Evolutionary conservation across 108 stramenopile genomes (phyloP).

Genomic region (Aurantiochytrium sp.): DNA sequence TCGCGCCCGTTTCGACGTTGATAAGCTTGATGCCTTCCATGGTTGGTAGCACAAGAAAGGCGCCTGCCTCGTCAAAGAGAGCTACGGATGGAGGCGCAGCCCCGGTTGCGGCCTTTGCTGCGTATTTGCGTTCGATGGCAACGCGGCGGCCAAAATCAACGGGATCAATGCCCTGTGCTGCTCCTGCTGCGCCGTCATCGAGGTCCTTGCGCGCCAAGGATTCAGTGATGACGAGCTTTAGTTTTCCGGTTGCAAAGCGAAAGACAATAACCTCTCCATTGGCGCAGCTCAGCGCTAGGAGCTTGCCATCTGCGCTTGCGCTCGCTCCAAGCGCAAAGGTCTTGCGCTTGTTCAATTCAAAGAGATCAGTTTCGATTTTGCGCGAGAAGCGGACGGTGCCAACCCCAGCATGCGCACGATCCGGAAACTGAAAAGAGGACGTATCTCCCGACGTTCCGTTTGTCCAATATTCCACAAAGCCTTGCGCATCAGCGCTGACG

Average conservation of each 20-base stretch:
- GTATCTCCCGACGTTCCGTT: background rate
- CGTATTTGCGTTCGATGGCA: background rate
- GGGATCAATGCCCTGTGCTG: constrained; percentile 1
- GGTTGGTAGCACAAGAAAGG: constrained; percentile 71
- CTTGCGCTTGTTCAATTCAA: constrained; percentile 74
- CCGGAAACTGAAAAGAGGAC: constrained; percentile 7
- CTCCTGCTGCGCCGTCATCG: background rate
- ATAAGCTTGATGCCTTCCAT: constrained; percentile 88
- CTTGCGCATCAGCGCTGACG: constrained; percentile 69
- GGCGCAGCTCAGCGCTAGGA: constrained; percentile 65
- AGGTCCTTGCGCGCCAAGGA: constrained; percentile 37
- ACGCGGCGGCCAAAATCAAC: background rate
- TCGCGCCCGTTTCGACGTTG: constrained; percentile 60
- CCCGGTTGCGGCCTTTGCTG: constrained; percentile 20
- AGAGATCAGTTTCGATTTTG: constrained; percentile 83
- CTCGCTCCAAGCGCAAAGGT: constrained; percentile 58
- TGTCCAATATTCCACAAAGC: constrained; percentile 87
- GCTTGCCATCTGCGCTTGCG: constrained; percentile 42
- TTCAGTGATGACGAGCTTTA: constrained; percentile 77
- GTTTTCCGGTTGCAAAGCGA: constrained; percentile 63
- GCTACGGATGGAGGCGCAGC: constrained; percentile 31
- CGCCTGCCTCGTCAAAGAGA: constrained; percentile 74
- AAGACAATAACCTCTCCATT: constrained; percentile 78
- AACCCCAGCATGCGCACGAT: background rate
- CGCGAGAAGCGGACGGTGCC: constrained; percentile 45